Evolutionary conservation across 768 basidiomycete species (phyloP).

Genomic region (Kwoniella bestiolae): DNA sequence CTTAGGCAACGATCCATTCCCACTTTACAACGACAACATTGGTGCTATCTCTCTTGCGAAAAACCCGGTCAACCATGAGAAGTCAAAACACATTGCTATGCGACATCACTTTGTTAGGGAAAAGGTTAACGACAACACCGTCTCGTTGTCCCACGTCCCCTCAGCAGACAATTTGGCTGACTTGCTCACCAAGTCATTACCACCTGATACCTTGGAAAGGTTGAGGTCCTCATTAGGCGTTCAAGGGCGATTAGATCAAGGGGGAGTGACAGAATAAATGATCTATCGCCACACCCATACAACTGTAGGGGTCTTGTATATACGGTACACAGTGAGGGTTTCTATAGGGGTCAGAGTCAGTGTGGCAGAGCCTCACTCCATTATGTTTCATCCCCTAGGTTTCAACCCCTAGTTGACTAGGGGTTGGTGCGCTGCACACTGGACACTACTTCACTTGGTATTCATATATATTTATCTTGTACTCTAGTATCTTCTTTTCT

Average conservation of each 20-base stretch:
- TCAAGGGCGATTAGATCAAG: conserved; percentile 5
- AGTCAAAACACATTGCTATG: conserved; percentile 17
- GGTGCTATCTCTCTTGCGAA: conserved; percentile 7
- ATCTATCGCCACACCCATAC: background rate
- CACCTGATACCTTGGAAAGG: conserved; percentile 7
- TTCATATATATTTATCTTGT: too few relatives aligned
- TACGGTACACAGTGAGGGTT: too few relatives aligned
- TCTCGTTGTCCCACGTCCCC: background rate
- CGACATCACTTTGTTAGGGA: conserved; percentile 12
- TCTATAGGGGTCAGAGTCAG: too few relatives aligned
- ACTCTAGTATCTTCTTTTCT: background rate
- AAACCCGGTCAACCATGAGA: conserved; percentile 13
- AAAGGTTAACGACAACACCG: conserved; percentile 10
- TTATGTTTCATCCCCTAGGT: too few relatives aligned
- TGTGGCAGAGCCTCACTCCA: too few relatives aligned
- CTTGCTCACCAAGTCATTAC: conserved; percentile 4
- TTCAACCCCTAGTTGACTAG: too few relatives aligned
- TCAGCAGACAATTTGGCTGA: conserved; percentile 6
- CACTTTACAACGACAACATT: conserved; percentile 4
- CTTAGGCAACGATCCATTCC: conserved; percentile 2
- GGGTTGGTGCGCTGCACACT: background rate
- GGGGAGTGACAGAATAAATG: too few relatives aligned
- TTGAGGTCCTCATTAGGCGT: conserved; percentile 6
- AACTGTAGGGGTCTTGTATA: too few relatives aligned
- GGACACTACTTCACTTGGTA: too few relatives aligned